Conservation (phyloP, 768 basidiomycete genomes). For the Auriscalpium microsporum region DNA sequence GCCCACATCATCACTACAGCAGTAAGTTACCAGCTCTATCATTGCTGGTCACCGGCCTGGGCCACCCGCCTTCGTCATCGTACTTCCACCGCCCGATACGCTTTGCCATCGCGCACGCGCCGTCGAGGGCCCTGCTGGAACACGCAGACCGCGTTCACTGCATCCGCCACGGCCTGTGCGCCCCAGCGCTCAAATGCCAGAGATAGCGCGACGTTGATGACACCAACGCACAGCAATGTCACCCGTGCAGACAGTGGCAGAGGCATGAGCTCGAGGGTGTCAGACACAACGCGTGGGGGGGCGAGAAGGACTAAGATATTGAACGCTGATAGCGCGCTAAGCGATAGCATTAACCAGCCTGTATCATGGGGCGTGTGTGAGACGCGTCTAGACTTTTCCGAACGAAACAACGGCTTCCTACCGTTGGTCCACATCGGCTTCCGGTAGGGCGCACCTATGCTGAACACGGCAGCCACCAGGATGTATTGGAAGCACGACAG, state of each 20-base stretch:
- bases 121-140: conserved; percentile 34
- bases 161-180: conserved; percentile 43
- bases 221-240: conserved; percentile 58
- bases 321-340: conserved; percentile 60
- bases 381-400: not conserved
- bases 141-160: conserved; percentile 45
- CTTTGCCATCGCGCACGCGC: conserved; percentile 55
- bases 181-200: conserved; percentile 75
- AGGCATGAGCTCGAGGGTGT: conserved; percentile 68
- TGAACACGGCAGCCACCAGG: conserved; percentile 92
- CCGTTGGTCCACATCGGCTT: conserved; percentile 94
- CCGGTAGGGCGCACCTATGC: conserved; percentile 94
- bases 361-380: not conserved
- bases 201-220: conserved; percentile 63
- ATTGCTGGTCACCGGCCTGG: too few species aligned
- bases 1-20: too few species aligned
- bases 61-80: conserved; percentile 22
- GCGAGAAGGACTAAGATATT: conserved; percentile 70
- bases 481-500: conserved; percentile 99
- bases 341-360: conserved; percentile 79
- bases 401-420: conserved; percentile 27
- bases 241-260: conserved; percentile 62
- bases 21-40: too few species aligned
- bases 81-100: conserved; percentile 83
- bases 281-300: conserved; percentile 50